These are phyloP conservation scores for Hericium erinaceus DNA, from an alignment of 768 basidiomycete species.

Conservation along the genomic window DNA sequence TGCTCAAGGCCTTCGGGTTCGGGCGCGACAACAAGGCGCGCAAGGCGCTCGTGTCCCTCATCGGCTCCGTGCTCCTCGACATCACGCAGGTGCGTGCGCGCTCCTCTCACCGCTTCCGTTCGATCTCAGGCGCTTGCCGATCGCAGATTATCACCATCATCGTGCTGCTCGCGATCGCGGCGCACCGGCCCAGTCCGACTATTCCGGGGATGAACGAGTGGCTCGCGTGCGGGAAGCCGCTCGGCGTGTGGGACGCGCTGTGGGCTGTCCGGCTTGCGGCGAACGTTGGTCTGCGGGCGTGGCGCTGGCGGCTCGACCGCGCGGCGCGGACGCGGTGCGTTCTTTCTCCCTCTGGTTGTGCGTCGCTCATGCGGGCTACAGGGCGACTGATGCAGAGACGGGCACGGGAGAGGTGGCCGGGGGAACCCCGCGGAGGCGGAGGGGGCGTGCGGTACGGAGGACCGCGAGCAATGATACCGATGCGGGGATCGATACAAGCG, in stretches of 20 bases:
- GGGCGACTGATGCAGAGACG: background rate
- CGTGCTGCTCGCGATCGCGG: constrained; percentile 39
- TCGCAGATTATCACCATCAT: constrained; percentile 43
- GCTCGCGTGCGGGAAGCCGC: constrained; percentile 50
- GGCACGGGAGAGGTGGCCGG: background rate
- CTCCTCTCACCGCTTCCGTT: background rate
- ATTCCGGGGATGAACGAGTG: constrained; percentile 40
- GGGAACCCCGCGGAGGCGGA: too few species aligned
- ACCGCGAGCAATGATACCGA: too few species aligned
- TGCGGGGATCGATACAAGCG: too few species aligned
- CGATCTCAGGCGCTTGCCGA: background rate
- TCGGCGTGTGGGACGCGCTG: constrained; percentile 58
- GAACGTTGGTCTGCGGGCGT: constrained; percentile 40
- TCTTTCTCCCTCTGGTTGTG: too few species aligned
- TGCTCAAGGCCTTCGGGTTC: constrained; percentile 39
- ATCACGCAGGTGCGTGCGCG: constrained; percentile 38
- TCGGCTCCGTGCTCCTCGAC: constrained; percentile 43
- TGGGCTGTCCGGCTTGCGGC: constrained; percentile 51
- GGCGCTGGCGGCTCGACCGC: constrained; percentile 39
- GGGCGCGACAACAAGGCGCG: constrained; percentile 44
- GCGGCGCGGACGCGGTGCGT: constrained; percentile 5
- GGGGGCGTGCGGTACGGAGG: too few species aligned
- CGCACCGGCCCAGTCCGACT: constrained; percentile 37
- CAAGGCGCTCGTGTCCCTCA: constrained; percentile 42
- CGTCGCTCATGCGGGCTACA: background rate